phyloP scores from a whole-genome alignment of 176 grass and related monocot genomes.

The Oropetium thomaeum region DNA sequence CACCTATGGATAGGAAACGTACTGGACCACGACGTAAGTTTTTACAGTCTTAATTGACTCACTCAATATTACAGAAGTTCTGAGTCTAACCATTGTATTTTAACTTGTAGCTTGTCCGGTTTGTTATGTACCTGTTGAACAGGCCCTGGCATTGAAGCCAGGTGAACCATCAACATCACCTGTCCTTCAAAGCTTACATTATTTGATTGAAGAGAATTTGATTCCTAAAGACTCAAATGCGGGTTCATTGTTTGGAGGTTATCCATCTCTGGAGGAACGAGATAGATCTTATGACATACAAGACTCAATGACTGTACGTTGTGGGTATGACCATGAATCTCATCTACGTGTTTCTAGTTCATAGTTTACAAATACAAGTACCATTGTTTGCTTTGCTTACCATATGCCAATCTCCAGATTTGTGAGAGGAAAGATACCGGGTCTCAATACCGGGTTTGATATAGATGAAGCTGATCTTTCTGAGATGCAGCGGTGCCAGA shows the following conservation, averaged over 20 bases:
- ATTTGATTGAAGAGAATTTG: constrained; percentile 62
- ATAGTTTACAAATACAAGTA: not conserved
- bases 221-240: constrained; percentile 51
- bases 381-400: constrained; percentile 22
- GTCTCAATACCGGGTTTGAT: constrained; percentile 81
- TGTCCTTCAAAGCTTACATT: constrained; percentile 74
- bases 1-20: constrained; percentile 73
- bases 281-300: constrained; percentile 79
- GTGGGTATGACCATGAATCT: constrained; percentile 70
- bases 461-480: constrained; percentile 84
- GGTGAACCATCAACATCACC: constrained; percentile 55
- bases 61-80: constrained; percentile 4
- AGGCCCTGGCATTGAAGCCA: constrained; percentile 64
- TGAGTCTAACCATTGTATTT: constrained; percentile 39
- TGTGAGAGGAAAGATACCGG: constrained; percentile 82
- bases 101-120: constrained; percentile 83
- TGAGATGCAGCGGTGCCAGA: constrained; percentile 78
- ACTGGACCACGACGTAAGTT: constrained; percentile 95
- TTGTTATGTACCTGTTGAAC: constrained; percentile 86
- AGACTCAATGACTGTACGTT: constrained; percentile 79
- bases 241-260: constrained; percentile 87
- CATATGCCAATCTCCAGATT: constrained; percentile 55
- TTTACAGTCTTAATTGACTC: constrained; percentile 31
- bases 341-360: constrained; percentile 21
- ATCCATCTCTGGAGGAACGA: constrained; percentile 76